Evolutionary conservation across 2,329 filamentous ascomycete species (phyloP).

Genomic region (Colletotrichum sp.): DNA sequence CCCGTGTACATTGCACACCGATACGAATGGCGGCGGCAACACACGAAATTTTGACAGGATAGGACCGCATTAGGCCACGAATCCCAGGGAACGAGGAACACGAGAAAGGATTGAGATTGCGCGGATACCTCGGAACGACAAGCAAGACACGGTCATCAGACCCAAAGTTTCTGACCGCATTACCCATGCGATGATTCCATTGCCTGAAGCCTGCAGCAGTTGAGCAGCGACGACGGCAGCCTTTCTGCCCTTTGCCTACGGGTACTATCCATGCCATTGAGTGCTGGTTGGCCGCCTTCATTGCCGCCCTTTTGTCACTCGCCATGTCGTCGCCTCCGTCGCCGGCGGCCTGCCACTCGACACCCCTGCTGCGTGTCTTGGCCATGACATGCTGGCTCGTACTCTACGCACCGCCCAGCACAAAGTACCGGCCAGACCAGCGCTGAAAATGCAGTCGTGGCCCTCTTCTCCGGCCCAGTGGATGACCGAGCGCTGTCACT

Average conservation of each 20-base stretch:
- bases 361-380: not conserved
- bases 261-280: slow-evolving; percentile 2
- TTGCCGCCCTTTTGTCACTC: not conserved
- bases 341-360: not conserved
- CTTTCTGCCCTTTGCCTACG: not conserved
- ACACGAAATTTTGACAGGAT: slow-evolving; percentile 10
- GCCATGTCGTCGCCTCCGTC: not conserved
- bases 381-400: not conserved
- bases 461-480: not conserved
- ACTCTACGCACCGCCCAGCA: not conserved
- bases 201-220: slow-evolving; percentile 18
- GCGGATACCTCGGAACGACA: slow-evolving; percentile 19
- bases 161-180: slow-evolving; percentile 21
- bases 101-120: slow-evolving; percentile 19
- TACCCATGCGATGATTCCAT: slow-evolving; percentile 17
- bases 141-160: slow-evolving; percentile 21
- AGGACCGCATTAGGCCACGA: slow-evolving; percentile 2
- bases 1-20: not conserved
- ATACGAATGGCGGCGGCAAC: not conserved
- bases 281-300: not conserved
- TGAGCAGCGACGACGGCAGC: not conserved
- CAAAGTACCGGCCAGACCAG: not conserved
- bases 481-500: not conserved
- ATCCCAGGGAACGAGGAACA: slow-evolving; percentile 2
- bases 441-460: not conserved